Evolutionary conservation across 2,329 filamentous ascomycete genomes (phyloP), one percentile per base, ranked within the genome.

Genomic region (Fusarium hostae): DNA sequence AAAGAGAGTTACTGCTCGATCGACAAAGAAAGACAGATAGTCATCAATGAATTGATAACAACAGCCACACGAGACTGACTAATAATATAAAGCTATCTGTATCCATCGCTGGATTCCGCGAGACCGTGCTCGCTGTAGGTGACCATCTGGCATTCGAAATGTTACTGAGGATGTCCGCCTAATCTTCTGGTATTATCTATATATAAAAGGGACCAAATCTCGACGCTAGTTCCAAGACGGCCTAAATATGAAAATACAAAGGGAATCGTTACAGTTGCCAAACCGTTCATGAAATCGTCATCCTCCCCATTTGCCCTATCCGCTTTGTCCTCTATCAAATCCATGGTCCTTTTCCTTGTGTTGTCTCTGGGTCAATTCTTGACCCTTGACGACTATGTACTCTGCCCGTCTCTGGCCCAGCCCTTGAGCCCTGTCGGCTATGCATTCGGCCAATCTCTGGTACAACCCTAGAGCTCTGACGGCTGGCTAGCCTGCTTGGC

Each of bases 1-100:
- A 52, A 82, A 77, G 73, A 84, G 83, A 73, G 76, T 76, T 41
- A 81, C 80, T 56, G 20, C 56, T 55, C 56, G 28, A 57, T 37
- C 34, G 35, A 32, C 79, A 70, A 79, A 75, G 73, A 82, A 78
- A 63, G 82, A 79, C 64, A 68, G 22, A 32, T 70, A 68, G 45
- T 16, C 20, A 15, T 24, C 34, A n/a, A 43, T 52, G 5, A 52
- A 56, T 18, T 20, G 39, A 39, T 20, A 50, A 50, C 26, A 20
- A 6, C 5, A 22, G 30, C 13, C 37, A 9, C 22, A 22, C 43
- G 10, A 37, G 22, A n/a, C 22, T 39, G 15, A 20, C 22, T 16
- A 28, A 16, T 18, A 39, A n/a, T 18, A 34, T 28, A 20, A 45
- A 34, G 43, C 43, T 28, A 10, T 7, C 15, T 13, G 37, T 45